Base-by-base conservation (phyloP, 129 eudicot species). In the Tanacetum coccineum region DNA sequence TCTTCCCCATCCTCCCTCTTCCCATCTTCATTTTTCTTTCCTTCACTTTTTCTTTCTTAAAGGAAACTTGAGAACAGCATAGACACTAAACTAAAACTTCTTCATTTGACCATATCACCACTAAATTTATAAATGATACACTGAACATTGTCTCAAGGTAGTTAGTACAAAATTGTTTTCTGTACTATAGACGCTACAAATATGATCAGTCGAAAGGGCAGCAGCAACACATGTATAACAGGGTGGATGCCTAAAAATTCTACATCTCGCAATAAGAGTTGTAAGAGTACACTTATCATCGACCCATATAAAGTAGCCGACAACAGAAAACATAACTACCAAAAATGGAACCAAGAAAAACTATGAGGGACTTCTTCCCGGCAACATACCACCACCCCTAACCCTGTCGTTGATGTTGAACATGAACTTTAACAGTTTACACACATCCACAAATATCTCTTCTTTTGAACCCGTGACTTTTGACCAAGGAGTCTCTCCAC, bases 241-340 rank as follows among this genome's bases (percentile, higher is more conserved):
- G 18, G 62, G 62, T 25, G 62, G 62, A 57, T 22, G 62, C 62
- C 62, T 57, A 25, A 57, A 25, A 57, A 25, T 57, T 57, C 62
- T 57, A 57, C 42, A 5, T 57, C 62, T 57, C 62, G 14, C 62
- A 57, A 36, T 21, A 57, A 25, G 17, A 57, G 17, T 57, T 6
- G 62, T 57, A 72, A 76, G 47, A 71, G 74, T 67, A 81, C 82
- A 81, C 20, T 47, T 15, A 61, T 66, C 66, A 56, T 14, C 74
- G 28, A 44, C 81, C 67, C 51, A 39, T 65, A 22, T 17, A 62
- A 9, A 49, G 54, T 49, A 13, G 39, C 25, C 21, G 57, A 71
- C 18, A 59, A 74, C 36, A 39, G 8, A 46, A 46, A 54, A 19
- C 9, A n/a, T 21, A 48, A 44, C 15, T 50, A 68, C 17, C 32